phyloP scores from a whole-genome alignment of 2,329 filamentous ascomycete genomes.

The Sclerotinia nivalis region DNA sequence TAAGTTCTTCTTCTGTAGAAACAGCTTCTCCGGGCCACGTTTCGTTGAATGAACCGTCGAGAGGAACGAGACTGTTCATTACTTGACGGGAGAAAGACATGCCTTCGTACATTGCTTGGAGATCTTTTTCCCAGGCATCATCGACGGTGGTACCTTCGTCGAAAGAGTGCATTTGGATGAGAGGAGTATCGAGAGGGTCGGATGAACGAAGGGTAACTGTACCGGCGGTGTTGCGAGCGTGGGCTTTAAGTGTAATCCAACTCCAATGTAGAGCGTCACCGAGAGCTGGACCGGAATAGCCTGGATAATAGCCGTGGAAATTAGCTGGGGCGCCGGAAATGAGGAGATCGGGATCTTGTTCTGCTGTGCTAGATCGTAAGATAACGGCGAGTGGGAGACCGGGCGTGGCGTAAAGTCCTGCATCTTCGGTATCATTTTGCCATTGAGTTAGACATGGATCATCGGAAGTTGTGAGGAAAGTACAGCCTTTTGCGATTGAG shows the following conservation, averaged over 20 bases:
- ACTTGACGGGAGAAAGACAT: conserved; percentile 33
- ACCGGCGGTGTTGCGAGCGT: conserved; percentile 62
- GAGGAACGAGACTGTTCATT: conserved; percentile 46
- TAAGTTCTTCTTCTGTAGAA: conserved; percentile 44
- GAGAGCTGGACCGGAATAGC: conserved; percentile 47
- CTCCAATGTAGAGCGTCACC: conserved; percentile 38
- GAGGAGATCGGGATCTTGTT: conserved; percentile 29
- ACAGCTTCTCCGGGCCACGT: conserved; percentile 45
- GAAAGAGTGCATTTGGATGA: conserved; percentile 64
- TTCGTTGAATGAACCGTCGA: conserved; percentile 46
- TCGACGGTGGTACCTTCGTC: conserved; percentile 24
- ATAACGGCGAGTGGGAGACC: conserved; percentile 46
- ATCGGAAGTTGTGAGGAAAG: conserved; percentile 40
- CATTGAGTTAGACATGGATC: conserved; percentile 44
- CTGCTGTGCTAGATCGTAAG: conserved; percentile 24
- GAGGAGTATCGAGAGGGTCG: conserved; percentile 63
- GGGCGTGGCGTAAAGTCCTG: conserved; percentile 47
- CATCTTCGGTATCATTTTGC: conserved; percentile 25
- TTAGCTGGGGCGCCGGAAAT: conserved; percentile 7
- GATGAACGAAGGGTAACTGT: conserved; percentile 60
- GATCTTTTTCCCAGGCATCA: conserved; percentile 25
- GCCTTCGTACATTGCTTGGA: conserved; percentile 28
- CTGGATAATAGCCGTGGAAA: conserved; percentile 40
- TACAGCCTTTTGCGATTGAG: conserved; percentile 43
- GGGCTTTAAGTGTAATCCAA: conserved; percentile 49